Percentiles rank a stretch among this genome's conserved stretches.
These are phyloP conservation scores for Lophiotrema nucula DNA, from an alignment of 495 filamentous ascomycete genomes.

Conservation along the genomic window DNA sequence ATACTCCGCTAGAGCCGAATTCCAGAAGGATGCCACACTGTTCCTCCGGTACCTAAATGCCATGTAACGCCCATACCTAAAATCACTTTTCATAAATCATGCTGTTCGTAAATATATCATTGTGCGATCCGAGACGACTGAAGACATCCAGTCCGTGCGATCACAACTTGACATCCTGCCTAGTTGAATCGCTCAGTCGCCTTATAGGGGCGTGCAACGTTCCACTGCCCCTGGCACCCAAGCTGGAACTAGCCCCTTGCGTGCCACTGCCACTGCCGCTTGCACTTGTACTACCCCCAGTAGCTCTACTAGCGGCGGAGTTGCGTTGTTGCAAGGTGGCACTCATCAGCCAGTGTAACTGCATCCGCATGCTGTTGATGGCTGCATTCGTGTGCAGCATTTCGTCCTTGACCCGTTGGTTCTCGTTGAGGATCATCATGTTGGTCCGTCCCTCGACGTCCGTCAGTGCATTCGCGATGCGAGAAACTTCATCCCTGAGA, in stretches of 20 bases:
- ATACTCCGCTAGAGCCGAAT: too few relatives aligned
- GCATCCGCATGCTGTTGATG: constrained; percentile 61
- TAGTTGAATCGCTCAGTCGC: constrained; percentile 35
- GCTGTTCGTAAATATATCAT: too few relatives aligned
- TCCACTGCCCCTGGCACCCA: constrained; percentile 4
- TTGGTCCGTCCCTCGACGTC: constrained; percentile 65
- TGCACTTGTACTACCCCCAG: constrained; percentile 6
- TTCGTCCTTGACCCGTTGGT: constrained; percentile 64
- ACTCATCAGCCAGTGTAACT: constrained; percentile 68
- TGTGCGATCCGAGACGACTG: too few relatives aligned
- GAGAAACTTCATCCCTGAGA: constrained; percentile 62
- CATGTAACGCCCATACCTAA: too few relatives aligned
- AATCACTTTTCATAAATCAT: too few relatives aligned
- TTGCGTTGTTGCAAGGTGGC: constrained; percentile 52
- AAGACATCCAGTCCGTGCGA: too few relatives aligned
- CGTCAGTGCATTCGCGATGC: constrained; percentile 56
- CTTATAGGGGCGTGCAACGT: constrained; percentile 27
- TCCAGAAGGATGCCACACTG: too few relatives aligned
- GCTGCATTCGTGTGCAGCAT: constrained; percentile 66
- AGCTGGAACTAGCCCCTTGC: constrained; percentile 14
- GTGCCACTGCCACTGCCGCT: constrained; percentile 2
- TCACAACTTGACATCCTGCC: constrained; percentile 38
- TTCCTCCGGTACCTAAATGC: too few relatives aligned
- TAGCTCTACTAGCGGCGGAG: constrained; percentile 7
- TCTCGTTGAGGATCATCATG: constrained; percentile 70